Base-by-base conservation (phyloP, 2,329 filamentous ascomycete genomes). In the Phialophora chinensis region DNA sequence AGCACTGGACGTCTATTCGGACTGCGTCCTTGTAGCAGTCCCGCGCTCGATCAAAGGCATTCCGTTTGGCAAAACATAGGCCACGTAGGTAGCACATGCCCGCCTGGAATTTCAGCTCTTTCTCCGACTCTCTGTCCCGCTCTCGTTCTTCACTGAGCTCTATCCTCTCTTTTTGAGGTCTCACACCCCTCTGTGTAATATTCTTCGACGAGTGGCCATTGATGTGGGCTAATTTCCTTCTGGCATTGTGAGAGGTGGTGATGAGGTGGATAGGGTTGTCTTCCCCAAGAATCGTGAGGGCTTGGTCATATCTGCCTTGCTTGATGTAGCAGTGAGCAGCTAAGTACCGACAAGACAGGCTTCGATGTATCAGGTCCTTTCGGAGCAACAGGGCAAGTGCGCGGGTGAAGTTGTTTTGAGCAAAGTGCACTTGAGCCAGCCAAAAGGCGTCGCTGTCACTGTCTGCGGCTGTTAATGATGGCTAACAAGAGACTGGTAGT, bases 21-120 rank as follows among this genome's bases (percentile, higher is more conserved):
- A 98, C 93, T 1, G 95, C 95, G 74, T 96, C 92, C 81, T 97
- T 98, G 84, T 98, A 99, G 81, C 95, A 98, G 74, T 98, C 93
- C 78, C 97, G 97, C 60, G 95, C 95, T 38, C 93, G 89, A 77
- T 99, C 95, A 74, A 98, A 98, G 29, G 94, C 91, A 78, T 98
- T 99, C 77, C 97, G 92, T 79, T 97, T 97, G 6, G 95, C 93
- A 77, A 93, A 97, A 83, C 96, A 98, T 58, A 97, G 86, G 4
- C 95, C 95, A 27, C 95, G 86, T 60, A 99, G 82, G 77, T 96
- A 97, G 81, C 95, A 99, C 93, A 99, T 99, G 75, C 91, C 92
- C 0, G 95, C 95, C 80, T 99, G 94, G 73, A 95, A 96, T 66
- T 92, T 90, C 66, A 96, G 84, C 75, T 90, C 92, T 50, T 86